Evolutionary conservation across 2,329 filamentous ascomycete genomes (phyloP).

Genomic region (Aspergillus brunneoviolaceus): DNA sequence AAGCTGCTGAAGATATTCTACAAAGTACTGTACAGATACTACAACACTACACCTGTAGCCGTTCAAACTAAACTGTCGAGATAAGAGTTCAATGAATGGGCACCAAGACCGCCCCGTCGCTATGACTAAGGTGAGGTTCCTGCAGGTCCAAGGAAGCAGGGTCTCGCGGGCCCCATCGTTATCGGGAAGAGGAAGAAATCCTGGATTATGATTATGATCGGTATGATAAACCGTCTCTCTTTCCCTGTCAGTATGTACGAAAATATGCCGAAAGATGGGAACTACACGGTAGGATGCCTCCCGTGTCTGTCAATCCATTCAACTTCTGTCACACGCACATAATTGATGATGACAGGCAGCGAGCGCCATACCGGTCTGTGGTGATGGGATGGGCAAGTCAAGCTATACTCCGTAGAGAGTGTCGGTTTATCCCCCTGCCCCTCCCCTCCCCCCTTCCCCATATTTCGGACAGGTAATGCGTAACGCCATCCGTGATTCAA

Average conservation of each 20-base stretch:
- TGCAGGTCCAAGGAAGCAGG: constrained; percentile 21
- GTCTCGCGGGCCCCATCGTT: constrained; percentile 6
- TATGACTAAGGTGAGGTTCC: constrained; percentile 20
- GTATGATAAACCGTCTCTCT: no score
- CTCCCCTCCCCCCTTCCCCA: neutral
- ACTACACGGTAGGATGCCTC: neutral
- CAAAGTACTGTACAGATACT: neutral
- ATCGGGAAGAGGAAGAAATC: neutral
- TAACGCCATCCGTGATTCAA: neutral
- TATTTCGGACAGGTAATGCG: neutral
- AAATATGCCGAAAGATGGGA: neutral
- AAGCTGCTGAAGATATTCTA: neutral
- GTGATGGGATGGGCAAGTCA: neutral
- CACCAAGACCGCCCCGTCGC: constrained; percentile 14
- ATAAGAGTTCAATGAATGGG: neutral
- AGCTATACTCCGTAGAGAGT: no score
- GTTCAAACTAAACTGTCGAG: neutral
- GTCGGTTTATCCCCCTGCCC: no score
- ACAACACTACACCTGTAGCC: no score
- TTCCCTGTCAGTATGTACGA: neutral
- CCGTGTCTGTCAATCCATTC: neutral
- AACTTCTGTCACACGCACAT: neutral
- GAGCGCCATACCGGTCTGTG: neutral
- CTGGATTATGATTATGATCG: neutral
- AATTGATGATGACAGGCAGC: constrained; percentile 4